These are phyloP conservation scores for Turnera subulata DNA, from an alignment of 345 rosid species.

Conservation along the genomic window DNA sequence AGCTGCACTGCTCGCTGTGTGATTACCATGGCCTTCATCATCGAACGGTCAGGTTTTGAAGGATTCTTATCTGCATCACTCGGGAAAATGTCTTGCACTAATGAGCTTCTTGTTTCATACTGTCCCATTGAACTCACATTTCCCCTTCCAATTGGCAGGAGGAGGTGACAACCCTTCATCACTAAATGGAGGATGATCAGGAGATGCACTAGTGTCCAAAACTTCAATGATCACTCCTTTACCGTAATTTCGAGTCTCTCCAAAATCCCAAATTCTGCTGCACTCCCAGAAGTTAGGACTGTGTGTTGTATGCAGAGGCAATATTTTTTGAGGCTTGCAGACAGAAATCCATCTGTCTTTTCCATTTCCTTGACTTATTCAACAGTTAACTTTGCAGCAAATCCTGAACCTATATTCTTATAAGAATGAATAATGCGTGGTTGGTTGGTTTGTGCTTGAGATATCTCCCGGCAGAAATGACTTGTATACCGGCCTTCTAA, in stretches of 20 bases:
- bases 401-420: constrained; percentile 37
- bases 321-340: constrained; percentile 31
- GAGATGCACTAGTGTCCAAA: constrained; percentile 21
- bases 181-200: constrained; percentile 25
- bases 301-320: constrained; percentile 23
- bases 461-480: constrained; percentile 29
- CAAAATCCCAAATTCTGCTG: constrained; percentile 9
- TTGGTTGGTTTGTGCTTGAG: constrained; percentile 12
- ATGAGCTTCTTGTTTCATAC: constrained; percentile 25
- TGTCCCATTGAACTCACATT: constrained; percentile 20
- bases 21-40: constrained; percentile 25
- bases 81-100: constrained; percentile 20
- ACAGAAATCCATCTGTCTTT: constrained; percentile 34
- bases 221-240: constrained; percentile 24
- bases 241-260: constrained; percentile 16
- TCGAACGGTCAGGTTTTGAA: constrained; percentile 4
- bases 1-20: constrained; percentile 34
- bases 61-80: background rate
- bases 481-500: constrained; percentile 27
- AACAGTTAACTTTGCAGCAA: constrained; percentile 48
- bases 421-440: constrained; percentile 34
- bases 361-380: constrained; percentile 42
- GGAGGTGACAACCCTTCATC: constrained; percentile 21
- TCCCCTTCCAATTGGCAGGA: constrained; percentile 28
- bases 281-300: constrained; percentile 23